Base-by-base conservation (phyloP, 139 green algal species). In the Closterium sp. region DNA sequence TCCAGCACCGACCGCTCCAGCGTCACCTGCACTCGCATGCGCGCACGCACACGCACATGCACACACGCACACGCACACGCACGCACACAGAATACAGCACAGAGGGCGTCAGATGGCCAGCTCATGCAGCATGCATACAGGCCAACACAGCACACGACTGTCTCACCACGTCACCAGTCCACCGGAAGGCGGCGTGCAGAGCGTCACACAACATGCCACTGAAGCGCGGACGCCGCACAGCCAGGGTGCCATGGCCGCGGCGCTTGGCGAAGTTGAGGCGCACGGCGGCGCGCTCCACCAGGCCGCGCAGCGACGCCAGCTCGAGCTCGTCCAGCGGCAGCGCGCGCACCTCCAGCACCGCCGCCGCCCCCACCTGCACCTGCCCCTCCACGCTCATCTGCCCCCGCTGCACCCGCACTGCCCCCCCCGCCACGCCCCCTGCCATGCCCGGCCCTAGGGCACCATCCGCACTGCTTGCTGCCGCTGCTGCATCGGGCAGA, bases 291-390 rank as follows among this genome's bases (percentile, higher is more conserved):
- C 88, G 87, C 34, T 95, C 93, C 30, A 95, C 81, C 10, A 84
- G 34, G 5, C 93, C 93, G 33, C 93, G 83, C 84, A 95, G 81
- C 8, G 93, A 95, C 33, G 93, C 93, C 33, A 95, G 23, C 84
- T 95, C 93, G 21, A 95, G 90, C 69, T 95, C 93, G 35, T 95
- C 93, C 31, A 95, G 89, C 87, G 34, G 87, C 88, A 95, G 34
- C 35, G 94, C 93, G 12, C 32, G 33, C 55, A 94, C 69, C 88
- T 94, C 64, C 84, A 88, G 84, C 19, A 23, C 81, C 25, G 30
- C 81, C 25, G 84, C 31, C 7, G 21, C 84, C 84, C 31, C 84
- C 84, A 32, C 21, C 0, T 31, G 84, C 31, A 33, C 84, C 30
- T 88, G 31, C 84, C 32, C 32, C 21, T 33, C 31, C 30, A 32